These are phyloP conservation scores for Carex scoparia DNA, from an alignment of 176 grass and related monocot species.

Conservation along the genomic window DNA sequence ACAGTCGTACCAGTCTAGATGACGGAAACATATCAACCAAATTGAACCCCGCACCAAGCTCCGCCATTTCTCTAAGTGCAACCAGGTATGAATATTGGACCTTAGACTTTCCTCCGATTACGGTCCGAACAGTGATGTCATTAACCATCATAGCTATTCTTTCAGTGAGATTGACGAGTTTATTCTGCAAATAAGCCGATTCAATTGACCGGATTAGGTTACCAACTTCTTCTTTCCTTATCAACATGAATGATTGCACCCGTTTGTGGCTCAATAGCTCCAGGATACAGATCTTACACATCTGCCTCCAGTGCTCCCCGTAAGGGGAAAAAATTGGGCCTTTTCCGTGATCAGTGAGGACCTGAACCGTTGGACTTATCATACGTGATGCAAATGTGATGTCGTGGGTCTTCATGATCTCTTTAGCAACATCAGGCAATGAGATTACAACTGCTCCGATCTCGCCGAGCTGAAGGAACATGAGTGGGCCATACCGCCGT, in stretches of 20 bases:
- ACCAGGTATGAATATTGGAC: constrained; percentile 17
- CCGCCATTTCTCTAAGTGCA: neutral
- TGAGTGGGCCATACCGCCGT: constrained; percentile 7
- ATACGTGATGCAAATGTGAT: constrained; percentile 19
- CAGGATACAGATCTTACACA: constrained; percentile 17
- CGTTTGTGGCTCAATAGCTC: constrained; percentile 17
- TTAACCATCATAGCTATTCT: neutral
- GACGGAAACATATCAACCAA: constrained; percentile 6
- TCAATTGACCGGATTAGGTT: neutral
- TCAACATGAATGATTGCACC: neutral
- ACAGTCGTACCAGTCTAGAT: neutral
- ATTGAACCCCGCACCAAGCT: constrained; percentile 1
- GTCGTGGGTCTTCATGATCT: constrained; percentile 37
- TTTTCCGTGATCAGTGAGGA: neutral
- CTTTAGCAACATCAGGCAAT: constrained; percentile 19
- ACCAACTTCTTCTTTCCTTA: constrained; percentile 12
- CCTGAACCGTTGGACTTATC: neutral
- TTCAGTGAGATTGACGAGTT: constrained; percentile 14
- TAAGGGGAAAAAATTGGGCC: constrained; percentile 16
- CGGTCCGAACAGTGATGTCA: neutral
- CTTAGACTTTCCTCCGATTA: constrained; percentile 27
- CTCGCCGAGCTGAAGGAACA: constrained; percentile 31
- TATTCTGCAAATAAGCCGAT: neutral
- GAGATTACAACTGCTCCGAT: constrained; percentile 25
- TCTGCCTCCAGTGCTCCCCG: constrained; percentile 20